Evolutionary conservation across 2,329 filamentous ascomycete species (phyloP), one percentile per base, ranked within the genome.

Genomic region (Beauveria caledonica): DNA sequence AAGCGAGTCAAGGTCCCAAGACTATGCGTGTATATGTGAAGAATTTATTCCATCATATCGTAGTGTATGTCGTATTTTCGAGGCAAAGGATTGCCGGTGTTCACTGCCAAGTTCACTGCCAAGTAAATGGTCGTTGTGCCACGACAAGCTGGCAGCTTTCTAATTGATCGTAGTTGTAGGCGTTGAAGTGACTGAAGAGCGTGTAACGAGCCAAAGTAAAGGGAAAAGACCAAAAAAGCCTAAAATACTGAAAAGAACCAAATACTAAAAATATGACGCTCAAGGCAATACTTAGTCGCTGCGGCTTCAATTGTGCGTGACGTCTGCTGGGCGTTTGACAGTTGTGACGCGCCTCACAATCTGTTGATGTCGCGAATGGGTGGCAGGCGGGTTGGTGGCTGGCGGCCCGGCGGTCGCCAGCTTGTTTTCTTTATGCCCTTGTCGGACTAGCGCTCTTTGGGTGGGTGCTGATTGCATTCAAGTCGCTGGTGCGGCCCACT

Each of bases 351-450:
- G 57, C 57, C 49, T 53, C 57, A 59, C 48, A 46, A 21, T 29
- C 15, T 58, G 46, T 45, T 59, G 48, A 52, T 52, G 57, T 59
- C 57, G 57, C 57, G 57, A 59, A 19, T 39, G 55, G 45, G 45
- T 42, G n/a, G 17, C 42, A 44, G 42, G 9, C 15, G 21, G 15
- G 42, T 45, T 44, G 15, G 42, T 45, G n/a, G 5, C 17, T 9
- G 15, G 8, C 45, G 23, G 3, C 23, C 29, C 13, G 36, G 21
- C 33, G 11, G 33, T 25, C 27, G 15, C 27, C 49, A 25, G 49
- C 39, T 46, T 59, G 57, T 59, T 59, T 59, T 59, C 48, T 52
- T 52, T 59, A 40, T 39, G 3, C 57, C 57, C 40, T 17, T 25
- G 27, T 27, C 19, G 40, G 57, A 59, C 49, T 59, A 59, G 56